phyloP scores from a whole-genome alignment of 2,329 filamentous ascomycete species.

The Hypoxylon sp. region DNA sequence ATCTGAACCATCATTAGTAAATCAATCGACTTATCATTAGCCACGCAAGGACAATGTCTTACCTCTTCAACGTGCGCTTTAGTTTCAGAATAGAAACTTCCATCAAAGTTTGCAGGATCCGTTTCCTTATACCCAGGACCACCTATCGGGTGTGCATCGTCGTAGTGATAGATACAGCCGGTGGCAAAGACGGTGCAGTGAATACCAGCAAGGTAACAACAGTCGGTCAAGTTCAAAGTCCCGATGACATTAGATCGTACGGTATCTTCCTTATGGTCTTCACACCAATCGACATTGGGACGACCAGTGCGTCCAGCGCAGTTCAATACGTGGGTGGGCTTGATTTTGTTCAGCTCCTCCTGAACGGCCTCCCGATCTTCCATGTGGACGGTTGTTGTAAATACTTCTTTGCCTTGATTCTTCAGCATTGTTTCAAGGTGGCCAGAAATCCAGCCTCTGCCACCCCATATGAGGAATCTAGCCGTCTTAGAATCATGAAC shows the following conservation, averaged over 20 bases:
- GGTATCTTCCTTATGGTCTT: constrained; percentile 73
- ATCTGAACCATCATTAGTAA: constrained; percentile 52
- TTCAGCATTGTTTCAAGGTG: constrained; percentile 68
- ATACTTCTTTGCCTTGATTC: constrained; percentile 67
- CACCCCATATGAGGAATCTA: constrained; percentile 71
- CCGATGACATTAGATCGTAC: constrained; percentile 74
- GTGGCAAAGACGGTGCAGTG: constrained; percentile 74
- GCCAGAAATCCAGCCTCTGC: constrained; percentile 68
- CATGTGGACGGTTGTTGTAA: constrained; percentile 70
- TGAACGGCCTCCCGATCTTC: constrained; percentile 67
- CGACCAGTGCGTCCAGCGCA: constrained; percentile 72
- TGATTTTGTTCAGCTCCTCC: constrained; percentile 63
- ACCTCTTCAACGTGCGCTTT: constrained; percentile 73
- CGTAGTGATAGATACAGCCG: constrained; percentile 73
- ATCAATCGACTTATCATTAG: constrained; percentile 10
- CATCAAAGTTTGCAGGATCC: constrained; percentile 70
- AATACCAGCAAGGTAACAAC: constrained; percentile 65
- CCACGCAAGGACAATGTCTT: constrained; percentile 35
- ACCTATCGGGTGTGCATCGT: constrained; percentile 66
- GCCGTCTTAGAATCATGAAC: constrained; percentile 40
- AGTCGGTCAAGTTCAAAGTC: constrained; percentile 69
- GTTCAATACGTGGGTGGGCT: constrained; percentile 73
- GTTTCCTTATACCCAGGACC: constrained; percentile 68
- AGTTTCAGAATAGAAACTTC: constrained; percentile 74
- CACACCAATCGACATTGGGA: constrained; percentile 76